These are phyloP conservation scores for Fusarium nelsonii DNA, from an alignment of 2,329 filamentous ascomycete species.

Conservation along the genomic window DNA sequence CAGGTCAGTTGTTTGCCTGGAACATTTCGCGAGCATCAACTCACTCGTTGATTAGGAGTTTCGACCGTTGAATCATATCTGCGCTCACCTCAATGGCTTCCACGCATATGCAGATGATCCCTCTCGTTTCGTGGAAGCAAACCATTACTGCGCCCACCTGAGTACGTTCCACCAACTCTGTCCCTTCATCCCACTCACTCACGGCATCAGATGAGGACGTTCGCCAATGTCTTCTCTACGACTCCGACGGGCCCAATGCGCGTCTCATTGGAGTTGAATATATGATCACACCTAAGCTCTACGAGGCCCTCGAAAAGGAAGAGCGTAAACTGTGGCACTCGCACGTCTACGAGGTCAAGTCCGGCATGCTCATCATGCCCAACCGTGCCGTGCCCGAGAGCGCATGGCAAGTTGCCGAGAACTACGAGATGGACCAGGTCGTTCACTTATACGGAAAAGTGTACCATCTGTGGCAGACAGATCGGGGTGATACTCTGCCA, in stretches of 20 bases:
- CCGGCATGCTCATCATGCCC: conserved; percentile 82
- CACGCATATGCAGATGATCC: conserved; percentile 83
- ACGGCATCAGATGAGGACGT: conserved; percentile 65
- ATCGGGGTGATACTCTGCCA: conserved; percentile 73
- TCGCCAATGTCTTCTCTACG: conserved; percentile 88
- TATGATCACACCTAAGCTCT: conserved; percentile 81
- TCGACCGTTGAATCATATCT: conserved; percentile 77
- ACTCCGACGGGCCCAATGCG: conserved; percentile 73
- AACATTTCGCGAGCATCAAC: background rate
- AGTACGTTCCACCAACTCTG: conserved; percentile 55
- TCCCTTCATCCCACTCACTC: conserved; percentile 56
- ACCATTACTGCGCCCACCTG: conserved; percentile 86
- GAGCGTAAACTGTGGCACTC: conserved; percentile 86
- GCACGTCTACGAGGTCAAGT: conserved; percentile 80
- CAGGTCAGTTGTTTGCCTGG: conserved; percentile 58
- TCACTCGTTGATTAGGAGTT: conserved; percentile 68
- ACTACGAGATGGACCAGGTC: conserved; percentile 82
- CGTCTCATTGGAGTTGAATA: conserved; percentile 88
- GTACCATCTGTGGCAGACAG: conserved; percentile 90
- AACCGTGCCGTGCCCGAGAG: conserved; percentile 68
- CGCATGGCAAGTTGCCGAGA: conserved; percentile 82
- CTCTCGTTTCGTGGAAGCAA: conserved; percentile 77
- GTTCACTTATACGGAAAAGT: conserved; percentile 83
- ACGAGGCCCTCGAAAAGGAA: conserved; percentile 70
- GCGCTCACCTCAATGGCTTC: conserved; percentile 86